Percentiles rank a stretch among this genome's conserved stretches.
Conservation (phyloP, 352 stramenopile genomes). For the Phytopythium kandeliae region DNA sequence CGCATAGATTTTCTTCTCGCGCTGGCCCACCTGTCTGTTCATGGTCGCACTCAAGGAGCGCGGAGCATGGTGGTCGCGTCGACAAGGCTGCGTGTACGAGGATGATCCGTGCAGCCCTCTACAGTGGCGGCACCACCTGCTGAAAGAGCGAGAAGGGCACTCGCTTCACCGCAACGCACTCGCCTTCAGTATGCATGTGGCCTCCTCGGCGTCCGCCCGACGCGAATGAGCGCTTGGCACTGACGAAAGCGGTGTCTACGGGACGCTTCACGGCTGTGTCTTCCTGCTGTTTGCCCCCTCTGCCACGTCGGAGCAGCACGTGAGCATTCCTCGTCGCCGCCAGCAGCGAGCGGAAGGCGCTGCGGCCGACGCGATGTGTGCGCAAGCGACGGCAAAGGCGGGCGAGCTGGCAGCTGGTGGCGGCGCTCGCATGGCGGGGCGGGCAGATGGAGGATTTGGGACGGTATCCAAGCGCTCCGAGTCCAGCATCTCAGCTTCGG, state of each 20-base stretch:
- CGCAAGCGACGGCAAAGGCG: not conserved
- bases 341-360: too few relatives aligned
- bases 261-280: not conserved
- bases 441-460: not conserved
- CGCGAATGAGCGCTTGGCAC: not conserved
- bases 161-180: not conserved
- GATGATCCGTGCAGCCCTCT: too few relatives aligned
- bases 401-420: not conserved
- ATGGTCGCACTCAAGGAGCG: too few relatives aligned
- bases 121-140: not conserved
- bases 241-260: not conserved
- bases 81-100: not conserved
- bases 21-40: too few relatives aligned
- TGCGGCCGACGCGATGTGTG: not conserved
- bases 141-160: not conserved
- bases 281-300: constrained; percentile 1
- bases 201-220: not conserved
- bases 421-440: constrained; percentile 1
- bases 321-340: too few relatives aligned
- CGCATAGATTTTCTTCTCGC: too few relatives aligned
- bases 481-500: not conserved
- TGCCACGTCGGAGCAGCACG: not conserved
- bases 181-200: not conserved
- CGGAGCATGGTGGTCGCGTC: not conserved
- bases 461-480: not conserved